Base-by-base conservation (phyloP, 768 basidiomycete genomes). In the Trametes cingulata region DNA sequence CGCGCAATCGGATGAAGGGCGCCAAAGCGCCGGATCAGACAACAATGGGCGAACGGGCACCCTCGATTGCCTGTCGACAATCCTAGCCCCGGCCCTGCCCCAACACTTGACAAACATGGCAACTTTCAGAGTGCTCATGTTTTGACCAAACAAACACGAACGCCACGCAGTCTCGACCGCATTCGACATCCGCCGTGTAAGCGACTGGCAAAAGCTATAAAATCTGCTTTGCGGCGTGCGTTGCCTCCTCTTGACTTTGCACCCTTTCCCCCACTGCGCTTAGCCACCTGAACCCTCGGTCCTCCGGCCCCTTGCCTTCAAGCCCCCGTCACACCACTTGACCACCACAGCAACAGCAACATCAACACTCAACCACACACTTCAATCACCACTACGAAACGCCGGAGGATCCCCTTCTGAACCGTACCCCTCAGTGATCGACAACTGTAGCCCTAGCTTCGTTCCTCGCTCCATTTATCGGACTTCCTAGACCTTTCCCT, bases 381-480 rank as follows among this genome's bases (percentile, higher is more conserved):
- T 8, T 46, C 45, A 20, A 24, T 6, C 20, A 46, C 24, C 39
- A 40, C 13, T n/a, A 6, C 39, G 14, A 40, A 5, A 40, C 3
- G 14, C 39, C 39, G 39, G 39, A 40, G 39, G 39, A 40, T 40
- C 39, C 7, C 24, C 15, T 15, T 41, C 51, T n/a, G n/a, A n/a
- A n/a, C n/a, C n/a, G n/a, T n/a, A n/a, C n/a, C 25, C 35, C 14
- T 19, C 48, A 17, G 6, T 22, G 29, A 19, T 2, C 25, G 27
- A 42, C 42, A 25, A 15, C 41, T 56, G 55, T 56, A 56, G 12
- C 55, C n/a, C 22, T 56, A 56, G 35, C 55, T 12, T 24, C 45
- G 36, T 56, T 47, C 22, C 19, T 7, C 25, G 12, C 6, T 20
- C 24, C 17, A 3, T 10, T n/a, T 15, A 9, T 35, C 25, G 13